Evolutionary conservation across 2,329 filamentous ascomycete genomes (phyloP), one percentile per base, ranked within the genome.

Genomic region (Fusarium sp.): DNA sequence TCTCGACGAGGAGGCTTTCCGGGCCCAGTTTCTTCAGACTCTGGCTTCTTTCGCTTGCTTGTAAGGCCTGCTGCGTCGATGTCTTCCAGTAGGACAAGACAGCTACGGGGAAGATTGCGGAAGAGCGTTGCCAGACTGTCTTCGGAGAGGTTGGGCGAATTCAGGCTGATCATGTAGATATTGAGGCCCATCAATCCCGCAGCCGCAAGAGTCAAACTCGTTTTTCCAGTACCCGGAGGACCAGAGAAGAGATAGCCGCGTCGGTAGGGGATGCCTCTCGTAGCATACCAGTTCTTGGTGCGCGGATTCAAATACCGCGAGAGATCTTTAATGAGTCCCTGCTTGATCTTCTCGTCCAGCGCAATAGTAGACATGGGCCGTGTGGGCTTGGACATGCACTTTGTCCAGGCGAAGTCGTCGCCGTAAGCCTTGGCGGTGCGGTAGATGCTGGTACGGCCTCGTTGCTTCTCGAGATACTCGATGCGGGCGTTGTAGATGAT

Each of bases 141-240:
- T 20, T 72, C 69, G 1, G 60, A 56, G 1, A 72, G 38, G 1
- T 48, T 34, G 1, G 58, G 51, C 2, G 58, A 68, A 5, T 56
- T 58, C 1, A 71, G 20, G 15, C 55, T 71, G 20, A 68, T 49
- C 54, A 71, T 71, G 20, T 71, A 68, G 10, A 71, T 71, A 13
- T 68, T 44, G 5, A 69, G 51, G 2, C 66, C 66, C 66, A 69
- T 69, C 2, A 65, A 9, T 1, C 59, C 62, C 26, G 65, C 68
- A 11, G 65, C 56, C 1, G 68, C 68, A 26, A 72, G 56, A 5
- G 68, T 58, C 38, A 68, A 38, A 22, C 68, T 71, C 4, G 57
- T 72, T 40, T 72, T 71, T 14, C 70, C 70, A 2, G 70, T 72
- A 1, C 70, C 70, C 1, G 70, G 69, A 6, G 69, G 66, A 2